Base-by-base conservation (phyloP, 345 rosid genomes). In the Linum tenue region DNA sequence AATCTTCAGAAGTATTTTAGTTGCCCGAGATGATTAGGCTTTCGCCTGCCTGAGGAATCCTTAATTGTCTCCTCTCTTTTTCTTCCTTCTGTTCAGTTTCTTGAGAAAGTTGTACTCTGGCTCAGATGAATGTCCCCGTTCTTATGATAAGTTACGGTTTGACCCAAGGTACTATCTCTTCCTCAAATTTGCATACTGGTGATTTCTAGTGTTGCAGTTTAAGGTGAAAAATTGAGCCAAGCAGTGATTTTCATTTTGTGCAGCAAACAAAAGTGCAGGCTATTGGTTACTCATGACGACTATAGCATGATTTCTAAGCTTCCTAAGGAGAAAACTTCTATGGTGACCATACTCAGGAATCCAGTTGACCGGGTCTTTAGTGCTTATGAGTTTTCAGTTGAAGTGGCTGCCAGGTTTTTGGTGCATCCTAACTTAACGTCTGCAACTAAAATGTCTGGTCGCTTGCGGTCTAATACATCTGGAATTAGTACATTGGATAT, bases 381-480 rank as follows among this genome's bases (percentile, higher is more conserved):
- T 75, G 81, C 92, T 64, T 92, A 92, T 51, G 97, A 92, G 70
- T 90, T 92, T 78, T 90, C 98, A n/a, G 70, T 86, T 68, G 97
- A 92, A 78, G 98, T 92, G 42, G 98, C 87, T 1, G 95, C 97
- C 64, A 90, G 98, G 77, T 92, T 92, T 80, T 74, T 92, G 84
- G 86, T 92, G 82, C 97, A 92, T 76, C 94, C 96, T 60, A 90
- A 92, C 79, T 71, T 92, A 73, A 86, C 89, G 63, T 86, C 94
- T 69, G 98, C 89, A 7, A 79, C 77, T 7, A 70, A 60, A 80
- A 86, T 90, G 88, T 69, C 89, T 79, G 56, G 63, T 59, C 96
- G 85, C 38, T 39, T 90, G 75, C 94, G 86, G 39, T n/a, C 78
- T 64, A 85, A 77, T 76, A 64, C 56, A 55, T 77, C 72, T 50